phyloP scores from a whole-genome alignment of 495 filamentous ascomycete genomes.

The Sabuloglossum arenarium region DNA sequence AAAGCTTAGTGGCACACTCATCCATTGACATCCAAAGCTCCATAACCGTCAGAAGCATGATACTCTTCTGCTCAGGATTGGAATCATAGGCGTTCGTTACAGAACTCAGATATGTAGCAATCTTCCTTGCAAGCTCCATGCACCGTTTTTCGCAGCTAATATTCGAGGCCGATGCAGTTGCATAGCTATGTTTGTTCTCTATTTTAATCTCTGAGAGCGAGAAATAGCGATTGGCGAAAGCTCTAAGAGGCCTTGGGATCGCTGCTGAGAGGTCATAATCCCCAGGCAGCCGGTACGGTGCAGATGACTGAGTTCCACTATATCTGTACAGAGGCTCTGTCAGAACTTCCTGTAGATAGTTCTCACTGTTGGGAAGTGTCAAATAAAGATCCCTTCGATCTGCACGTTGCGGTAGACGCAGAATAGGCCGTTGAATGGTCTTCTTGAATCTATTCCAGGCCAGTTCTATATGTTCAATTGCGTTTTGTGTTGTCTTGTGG shows the following conservation, averaged over 20 bases:
- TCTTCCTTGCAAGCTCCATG: conserved; percentile 15
- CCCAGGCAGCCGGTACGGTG: neutral
- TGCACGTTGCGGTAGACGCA: conserved; percentile 19
- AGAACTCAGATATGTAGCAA: conserved; percentile 17
- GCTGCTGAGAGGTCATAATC: no score
- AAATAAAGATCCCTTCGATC: conserved; percentile 14
- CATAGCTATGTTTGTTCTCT: conserved; percentile 6
- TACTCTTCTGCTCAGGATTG: conserved; percentile 24
- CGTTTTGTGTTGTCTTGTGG: conserved; percentile 11
- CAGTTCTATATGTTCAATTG: conserved; percentile 11
- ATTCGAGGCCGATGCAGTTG: neutral
- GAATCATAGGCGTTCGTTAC: conserved; percentile 22
- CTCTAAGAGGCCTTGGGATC: conserved; percentile 8
- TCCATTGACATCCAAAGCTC: conserved; percentile 26
- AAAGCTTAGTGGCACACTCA: conserved; percentile 12
- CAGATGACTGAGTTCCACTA: neutral
- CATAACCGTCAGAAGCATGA: conserved; percentile 21
- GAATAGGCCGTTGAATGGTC: conserved; percentile 14
- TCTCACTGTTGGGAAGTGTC: conserved; percentile 24
- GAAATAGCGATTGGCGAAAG: conserved; percentile 13
- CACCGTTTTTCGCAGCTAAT: conserved; percentile 12
- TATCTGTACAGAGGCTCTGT: neutral
- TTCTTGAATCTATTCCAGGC: conserved; percentile 19
- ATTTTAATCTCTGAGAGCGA: conserved; percentile 14
- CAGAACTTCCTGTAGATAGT: conserved; percentile 17